phyloP scores from a whole-genome alignment of 2,329 filamentous ascomycete genomes.

The Teratosphaeria pseudoeucalypti region DNA sequence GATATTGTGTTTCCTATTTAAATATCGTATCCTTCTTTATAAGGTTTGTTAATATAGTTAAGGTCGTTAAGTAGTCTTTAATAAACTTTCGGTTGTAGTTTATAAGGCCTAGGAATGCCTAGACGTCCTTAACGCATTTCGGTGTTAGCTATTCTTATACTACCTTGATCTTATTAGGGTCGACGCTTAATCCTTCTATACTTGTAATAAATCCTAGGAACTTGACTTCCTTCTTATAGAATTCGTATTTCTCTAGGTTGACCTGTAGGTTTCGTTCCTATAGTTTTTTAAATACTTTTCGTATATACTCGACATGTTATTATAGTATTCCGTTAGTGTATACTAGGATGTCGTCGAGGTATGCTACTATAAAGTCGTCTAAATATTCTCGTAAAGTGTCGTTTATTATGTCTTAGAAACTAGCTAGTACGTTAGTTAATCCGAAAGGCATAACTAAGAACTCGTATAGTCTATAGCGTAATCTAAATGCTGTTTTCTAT shows the following conservation, averaged over 20 bases:
- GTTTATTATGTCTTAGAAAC: constrained; percentile 21
- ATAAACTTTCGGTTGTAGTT: constrained; percentile 11
- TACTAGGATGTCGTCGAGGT: constrained; percentile 21
- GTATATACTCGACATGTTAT: constrained; percentile 17
- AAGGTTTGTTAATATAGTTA: constrained; percentile 4
- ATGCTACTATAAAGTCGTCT: constrained; percentile 13
- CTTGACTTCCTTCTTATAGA: constrained; percentile 18
- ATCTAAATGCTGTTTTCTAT: constrained; percentile 15
- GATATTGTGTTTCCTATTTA: constrained; percentile 2
- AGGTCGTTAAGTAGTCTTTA: constrained; percentile 5
- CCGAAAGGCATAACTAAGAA: constrained; percentile 19
- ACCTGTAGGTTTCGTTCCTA: constrained; percentile 7
- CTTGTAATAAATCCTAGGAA: constrained; percentile 25
- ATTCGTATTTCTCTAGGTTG: constrained; percentile 20
- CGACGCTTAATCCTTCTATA: constrained; percentile 14
- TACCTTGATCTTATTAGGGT: no score
- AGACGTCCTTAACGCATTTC: constrained; percentile 12
- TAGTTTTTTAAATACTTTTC: constrained; percentile 17
- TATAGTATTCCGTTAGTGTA: constrained; percentile 15
- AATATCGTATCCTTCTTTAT: constrained; percentile 5
- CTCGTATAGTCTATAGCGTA: constrained; percentile 14
- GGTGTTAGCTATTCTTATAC: constrained; percentile 18
- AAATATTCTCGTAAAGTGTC: constrained; percentile 14
- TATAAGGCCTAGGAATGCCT: constrained; percentile 11
- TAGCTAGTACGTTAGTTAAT: constrained; percentile 13